phyloP scores from a whole-genome alignment of 306 rosid species.

The Leucaena leucocephala region DNA sequence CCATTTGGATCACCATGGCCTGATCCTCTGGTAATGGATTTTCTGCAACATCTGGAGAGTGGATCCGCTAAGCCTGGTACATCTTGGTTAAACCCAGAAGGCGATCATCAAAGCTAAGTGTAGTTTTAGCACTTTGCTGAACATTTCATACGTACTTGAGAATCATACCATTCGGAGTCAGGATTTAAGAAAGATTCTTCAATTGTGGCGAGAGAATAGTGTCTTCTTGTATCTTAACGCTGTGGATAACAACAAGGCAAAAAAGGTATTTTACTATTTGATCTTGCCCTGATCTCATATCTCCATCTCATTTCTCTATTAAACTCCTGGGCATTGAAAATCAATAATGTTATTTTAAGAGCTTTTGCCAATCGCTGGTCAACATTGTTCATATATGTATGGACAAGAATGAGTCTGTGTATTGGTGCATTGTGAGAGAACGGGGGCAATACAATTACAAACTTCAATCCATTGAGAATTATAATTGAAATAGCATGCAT shows the following conservation, averaged over 20 bases:
- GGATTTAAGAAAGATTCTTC: too few relatives aligned
- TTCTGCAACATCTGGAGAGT: constrained; percentile 68
- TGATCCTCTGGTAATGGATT: constrained; percentile 79
- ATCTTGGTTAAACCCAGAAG: constrained; percentile 26
- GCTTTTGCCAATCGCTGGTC: not conserved
- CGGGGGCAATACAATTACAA: too few relatives aligned
- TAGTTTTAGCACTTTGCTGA: constrained; percentile 28
- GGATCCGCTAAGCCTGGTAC: constrained; percentile 37
- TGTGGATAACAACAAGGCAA: not conserved
- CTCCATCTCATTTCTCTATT: not conserved
- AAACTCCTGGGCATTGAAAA: not conserved
- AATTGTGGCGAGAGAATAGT: not conserved
- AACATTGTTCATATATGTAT: too few relatives aligned
- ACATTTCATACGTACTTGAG: not conserved
- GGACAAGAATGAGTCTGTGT: not conserved
- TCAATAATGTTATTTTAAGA: not conserved
- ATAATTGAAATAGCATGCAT: too few relatives aligned
- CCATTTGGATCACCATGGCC: constrained; percentile 93
- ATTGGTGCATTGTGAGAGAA: too few relatives aligned
- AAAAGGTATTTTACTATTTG: too few relatives aligned
- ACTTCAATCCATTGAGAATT: too few relatives aligned
- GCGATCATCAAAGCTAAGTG: constrained; percentile 22
- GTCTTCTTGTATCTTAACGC: not conserved
- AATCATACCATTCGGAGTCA: not conserved
- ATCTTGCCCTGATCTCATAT: not conserved